Conservation (phyloP, 768 basidiomycete genomes). For the Lanmaoa rubissima region DNA sequence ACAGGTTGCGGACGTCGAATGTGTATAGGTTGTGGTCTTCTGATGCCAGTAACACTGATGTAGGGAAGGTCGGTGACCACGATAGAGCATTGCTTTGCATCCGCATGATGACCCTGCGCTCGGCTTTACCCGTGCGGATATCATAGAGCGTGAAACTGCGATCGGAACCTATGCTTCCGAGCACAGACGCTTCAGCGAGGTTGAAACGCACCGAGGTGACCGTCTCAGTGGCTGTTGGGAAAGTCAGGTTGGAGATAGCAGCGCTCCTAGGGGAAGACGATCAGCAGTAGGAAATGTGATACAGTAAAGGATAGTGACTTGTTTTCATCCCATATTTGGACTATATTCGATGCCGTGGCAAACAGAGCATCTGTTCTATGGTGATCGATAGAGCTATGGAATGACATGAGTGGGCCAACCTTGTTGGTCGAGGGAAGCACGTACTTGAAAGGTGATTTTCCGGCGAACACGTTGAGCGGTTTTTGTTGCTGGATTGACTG, state of each 20-base stretch:
- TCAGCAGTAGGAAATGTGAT: constrained; percentile 6
- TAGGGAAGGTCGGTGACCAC: constrained; percentile 97
- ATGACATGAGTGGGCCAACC: not conserved
- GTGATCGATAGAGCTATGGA: constrained; percentile 83
- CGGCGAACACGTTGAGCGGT: constrained; percentile 77
- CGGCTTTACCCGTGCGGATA: constrained; percentile 94
- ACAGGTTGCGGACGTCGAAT: constrained; percentile 87
- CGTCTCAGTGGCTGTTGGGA: constrained; percentile 85
- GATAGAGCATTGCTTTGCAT: constrained; percentile 88
- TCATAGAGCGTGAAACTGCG: constrained; percentile 96
- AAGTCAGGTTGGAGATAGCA: constrained; percentile 82
- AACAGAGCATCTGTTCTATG: constrained; percentile 88
- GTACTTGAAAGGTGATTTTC: constrained; percentile 91
- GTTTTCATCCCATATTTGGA: constrained; percentile 98
- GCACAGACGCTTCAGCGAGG: constrained; percentile 86
- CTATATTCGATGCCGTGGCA: constrained; percentile 88
- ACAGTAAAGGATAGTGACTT: constrained; percentile 46
- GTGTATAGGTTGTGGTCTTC: constrained; percentile 99
- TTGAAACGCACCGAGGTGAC: constrained; percentile 90
- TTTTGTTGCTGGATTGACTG: constrained; percentile 34
- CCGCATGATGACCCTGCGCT: constrained; percentile 89
- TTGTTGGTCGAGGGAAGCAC: constrained; percentile 17
- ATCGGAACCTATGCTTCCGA: constrained; percentile 95
- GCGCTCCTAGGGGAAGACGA: constrained; percentile 54
- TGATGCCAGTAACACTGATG: constrained; percentile 87